These are phyloP conservation scores for Cryptosporidium felis DNA, from an alignment of 169 alveolate genomes.

Conservation along the genomic window DNA sequence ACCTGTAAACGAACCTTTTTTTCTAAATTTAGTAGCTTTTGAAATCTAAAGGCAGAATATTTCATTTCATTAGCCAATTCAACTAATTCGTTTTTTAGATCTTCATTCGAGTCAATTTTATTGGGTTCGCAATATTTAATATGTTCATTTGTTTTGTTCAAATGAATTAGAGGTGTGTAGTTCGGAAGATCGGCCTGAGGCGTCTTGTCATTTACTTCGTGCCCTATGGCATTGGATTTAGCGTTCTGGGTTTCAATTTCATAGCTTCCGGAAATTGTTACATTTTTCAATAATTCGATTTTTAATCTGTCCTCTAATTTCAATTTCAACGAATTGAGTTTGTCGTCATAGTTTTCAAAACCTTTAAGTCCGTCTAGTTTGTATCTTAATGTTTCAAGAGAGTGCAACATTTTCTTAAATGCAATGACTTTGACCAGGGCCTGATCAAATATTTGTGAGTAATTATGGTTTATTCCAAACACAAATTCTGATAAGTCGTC, in stretches of 20 bases:
- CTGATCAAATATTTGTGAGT: neutral
- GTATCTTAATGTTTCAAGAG: neutral
- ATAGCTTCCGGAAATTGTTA: too few relatives aligned
- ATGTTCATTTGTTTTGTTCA: too few relatives aligned
- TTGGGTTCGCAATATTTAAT: too few relatives aligned
- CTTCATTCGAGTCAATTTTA: constrained; percentile 10
- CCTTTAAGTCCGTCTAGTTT: neutral
- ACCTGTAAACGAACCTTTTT: constrained; percentile 33
- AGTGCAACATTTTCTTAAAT: constrained; percentile 31
- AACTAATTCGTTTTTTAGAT: constrained; percentile 29
- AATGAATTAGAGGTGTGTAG: too few relatives aligned
- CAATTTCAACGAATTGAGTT: neutral
- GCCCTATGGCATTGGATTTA: too few relatives aligned
- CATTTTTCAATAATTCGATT: neutral
- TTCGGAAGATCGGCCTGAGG: too few relatives aligned
- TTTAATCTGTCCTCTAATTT: constrained; percentile 6
- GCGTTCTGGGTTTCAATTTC: neutral
- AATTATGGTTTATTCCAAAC: constrained; percentile 11
- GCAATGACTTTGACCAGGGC: neutral
- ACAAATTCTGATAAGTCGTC: constrained; percentile 10
- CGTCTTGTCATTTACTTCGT: too few relatives aligned
- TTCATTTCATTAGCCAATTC: constrained; percentile 53
- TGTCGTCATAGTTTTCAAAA: neutral
- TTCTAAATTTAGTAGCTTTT: constrained; percentile 30
- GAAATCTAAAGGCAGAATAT: constrained; percentile 38